Percentiles rank a stretch among this genome's conserved stretches.
Evolutionary conservation across 2,329 filamentous ascomycete genomes (phyloP).

Genomic region (Neonectria punicea): DNA sequence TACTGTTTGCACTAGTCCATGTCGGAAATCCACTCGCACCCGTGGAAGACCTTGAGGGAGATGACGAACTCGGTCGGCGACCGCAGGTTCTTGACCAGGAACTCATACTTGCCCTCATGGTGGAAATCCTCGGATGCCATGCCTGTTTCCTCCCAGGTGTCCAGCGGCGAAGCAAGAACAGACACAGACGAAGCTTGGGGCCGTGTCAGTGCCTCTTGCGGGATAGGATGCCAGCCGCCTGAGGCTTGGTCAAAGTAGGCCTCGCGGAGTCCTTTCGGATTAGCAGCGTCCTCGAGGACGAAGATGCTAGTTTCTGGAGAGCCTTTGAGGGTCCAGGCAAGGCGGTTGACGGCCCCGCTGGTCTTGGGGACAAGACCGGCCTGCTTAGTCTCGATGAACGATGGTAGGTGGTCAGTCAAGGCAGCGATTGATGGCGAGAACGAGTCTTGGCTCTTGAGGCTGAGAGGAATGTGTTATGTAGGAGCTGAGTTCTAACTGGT

Average conservation of each 20-base stretch:
- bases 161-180: not conserved
- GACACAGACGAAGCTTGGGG: not conserved
- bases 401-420: no score
- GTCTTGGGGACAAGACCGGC: not conserved
- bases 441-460: no score
- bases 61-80: constrained; percentile 19
- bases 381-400: no score
- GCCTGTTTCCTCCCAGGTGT: not conserved
- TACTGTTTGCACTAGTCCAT: constrained; percentile 33
- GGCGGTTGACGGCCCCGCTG: not conserved
- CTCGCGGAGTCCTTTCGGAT: constrained; percentile 19
- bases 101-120: constrained; percentile 1
- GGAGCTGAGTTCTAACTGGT: no score
- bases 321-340: constrained; percentile 12
- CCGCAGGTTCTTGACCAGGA: constrained; percentile 4
- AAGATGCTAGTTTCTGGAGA: constrained; percentile 25
- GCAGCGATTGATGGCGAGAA: no score
- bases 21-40: constrained; percentile 28
- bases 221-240: constrained; percentile 23
- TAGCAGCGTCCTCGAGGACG: constrained; percentile 11
- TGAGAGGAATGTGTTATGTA: no score
- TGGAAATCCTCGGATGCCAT: constrained; percentile 5
- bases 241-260: constrained; percentile 16
- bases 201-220: constrained; percentile 23
- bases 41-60: constrained; percentile 21